phyloP scores from a whole-genome alignment of 2,329 filamentous ascomycete species.

The Neoscytalidium dimidiatum region DNA sequence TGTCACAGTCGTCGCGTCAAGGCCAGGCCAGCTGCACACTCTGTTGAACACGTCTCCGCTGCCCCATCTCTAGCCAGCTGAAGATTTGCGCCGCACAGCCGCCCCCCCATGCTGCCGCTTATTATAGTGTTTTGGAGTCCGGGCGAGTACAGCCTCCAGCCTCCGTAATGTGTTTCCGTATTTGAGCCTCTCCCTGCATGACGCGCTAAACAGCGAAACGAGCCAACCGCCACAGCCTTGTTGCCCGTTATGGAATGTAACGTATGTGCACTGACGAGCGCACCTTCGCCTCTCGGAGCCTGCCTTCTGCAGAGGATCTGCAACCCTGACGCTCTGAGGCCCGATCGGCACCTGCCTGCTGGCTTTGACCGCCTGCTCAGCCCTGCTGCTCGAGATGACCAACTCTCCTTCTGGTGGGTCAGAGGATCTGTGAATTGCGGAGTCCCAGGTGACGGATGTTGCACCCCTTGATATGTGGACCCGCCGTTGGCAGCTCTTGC shows the following conservation, averaged over 20 bases:
- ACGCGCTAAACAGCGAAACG: background rate
- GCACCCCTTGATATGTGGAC: slow-evolving; percentile 12
- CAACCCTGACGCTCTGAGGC: background rate
- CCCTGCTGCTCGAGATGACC: slow-evolving; percentile 10
- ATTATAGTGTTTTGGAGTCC: background rate
- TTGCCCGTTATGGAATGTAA: background rate
- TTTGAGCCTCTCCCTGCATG: background rate
- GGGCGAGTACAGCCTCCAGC: background rate
- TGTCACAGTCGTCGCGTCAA: background rate
- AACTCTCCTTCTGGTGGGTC: background rate
- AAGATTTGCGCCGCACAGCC: background rate
- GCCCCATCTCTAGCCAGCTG: background rate
- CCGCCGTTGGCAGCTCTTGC: background rate
- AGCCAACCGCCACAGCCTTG: background rate
- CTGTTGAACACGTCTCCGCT: background rate
- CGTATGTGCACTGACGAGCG: background rate
- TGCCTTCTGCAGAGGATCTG: background rate
- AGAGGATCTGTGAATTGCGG: slow-evolving; percentile 11
- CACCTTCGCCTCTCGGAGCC: background rate
- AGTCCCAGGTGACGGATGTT: background rate
- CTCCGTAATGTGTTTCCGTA: background rate
- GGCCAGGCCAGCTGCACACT: background rate
- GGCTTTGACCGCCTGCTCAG: slow-evolving; percentile 12
- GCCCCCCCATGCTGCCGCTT: background rate
- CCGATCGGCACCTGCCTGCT: slow-evolving; percentile 9